phyloP scores from a whole-genome alignment of 2,329 filamentous ascomycete genomes.

The Chaetoscypha palmicola region DNA sequence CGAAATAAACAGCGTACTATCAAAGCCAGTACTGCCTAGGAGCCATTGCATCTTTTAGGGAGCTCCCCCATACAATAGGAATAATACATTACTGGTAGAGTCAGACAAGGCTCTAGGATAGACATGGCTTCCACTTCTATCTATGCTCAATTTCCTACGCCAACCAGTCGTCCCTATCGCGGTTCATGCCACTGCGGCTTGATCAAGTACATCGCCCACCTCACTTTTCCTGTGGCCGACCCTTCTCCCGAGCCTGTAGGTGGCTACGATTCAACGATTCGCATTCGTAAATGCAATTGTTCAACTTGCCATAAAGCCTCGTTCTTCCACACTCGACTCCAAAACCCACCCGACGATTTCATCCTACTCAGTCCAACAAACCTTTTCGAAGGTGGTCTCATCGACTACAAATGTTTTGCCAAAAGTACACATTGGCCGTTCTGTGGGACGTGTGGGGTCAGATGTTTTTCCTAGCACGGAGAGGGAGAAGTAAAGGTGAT shows the following conservation, averaged over 20 bases:
- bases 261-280: slow-evolving; percentile 30
- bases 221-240: slow-evolving; percentile 35
- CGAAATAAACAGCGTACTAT: too few relatives aligned
- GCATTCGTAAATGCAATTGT: slow-evolving; percentile 39
- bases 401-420: slow-evolving; percentile 35
- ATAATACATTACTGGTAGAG: too few relatives aligned
- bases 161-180: slow-evolving; percentile 8
- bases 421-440: slow-evolving; percentile 37
- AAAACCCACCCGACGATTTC: slow-evolving; percentile 36
- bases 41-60: too few relatives aligned
- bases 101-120: too few relatives aligned
- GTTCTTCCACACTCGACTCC: slow-evolving; percentile 39
- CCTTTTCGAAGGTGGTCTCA: slow-evolving; percentile 32
- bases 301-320: slow-evolving; percentile 40
- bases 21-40: too few relatives aligned
- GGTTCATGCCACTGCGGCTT: slow-evolving; percentile 15
- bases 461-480: slow-evolving; percentile 37
- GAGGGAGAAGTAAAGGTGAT: slow-evolving; percentile 27
- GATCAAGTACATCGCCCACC: slow-evolving; percentile 37
- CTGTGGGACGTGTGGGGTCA: slow-evolving; percentile 40
- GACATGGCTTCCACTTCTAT: background rate
- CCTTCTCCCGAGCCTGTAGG: slow-evolving; percentile 14
- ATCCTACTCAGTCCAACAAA: slow-evolving; percentile 37
- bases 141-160: background rate
- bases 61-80: too few relatives aligned